These are phyloP conservation scores for Paspalum vaginatum DNA, from an alignment of 176 grass and related monocot genomes.

Conservation along the genomic window DNA sequence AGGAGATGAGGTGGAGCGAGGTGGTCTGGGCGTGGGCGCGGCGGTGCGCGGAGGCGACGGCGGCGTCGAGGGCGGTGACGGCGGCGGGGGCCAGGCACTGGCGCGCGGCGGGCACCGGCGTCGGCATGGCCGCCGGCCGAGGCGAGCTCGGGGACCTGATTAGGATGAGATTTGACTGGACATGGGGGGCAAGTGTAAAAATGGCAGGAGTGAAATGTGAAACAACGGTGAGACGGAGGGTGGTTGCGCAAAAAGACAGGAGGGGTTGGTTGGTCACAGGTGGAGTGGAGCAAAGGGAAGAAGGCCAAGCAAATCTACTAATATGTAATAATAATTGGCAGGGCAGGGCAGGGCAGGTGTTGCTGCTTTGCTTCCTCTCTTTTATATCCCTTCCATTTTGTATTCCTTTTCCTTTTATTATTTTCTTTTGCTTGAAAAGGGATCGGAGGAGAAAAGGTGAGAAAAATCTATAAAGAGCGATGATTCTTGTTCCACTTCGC, in stretches of 20 bases:
- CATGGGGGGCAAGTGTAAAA: constrained; percentile 60
- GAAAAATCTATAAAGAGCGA: not conserved
- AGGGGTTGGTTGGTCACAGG: not conserved
- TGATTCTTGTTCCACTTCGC: too few relatives aligned
- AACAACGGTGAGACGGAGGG: constrained; percentile 32
- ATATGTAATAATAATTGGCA: too few relatives aligned
- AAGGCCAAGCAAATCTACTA: too few relatives aligned
- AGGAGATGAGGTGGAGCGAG: constrained; percentile 79
- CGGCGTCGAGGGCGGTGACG: constrained; percentile 41
- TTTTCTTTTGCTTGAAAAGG: too few relatives aligned
- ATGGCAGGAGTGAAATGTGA: not conserved
- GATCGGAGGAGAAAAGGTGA: not conserved
- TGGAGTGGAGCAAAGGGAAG: too few relatives aligned
- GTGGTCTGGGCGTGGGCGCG: constrained; percentile 75
- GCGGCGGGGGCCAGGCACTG: constrained; percentile 51
- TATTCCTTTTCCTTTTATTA: not conserved
- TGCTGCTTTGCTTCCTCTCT: not conserved
- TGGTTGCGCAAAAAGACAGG: not conserved
- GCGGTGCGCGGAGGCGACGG: constrained; percentile 43
- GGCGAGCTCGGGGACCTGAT: not conserved
- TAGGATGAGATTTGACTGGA: constrained; percentile 13
- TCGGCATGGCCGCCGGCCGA: constrained; percentile 54
- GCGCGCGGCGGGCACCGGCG: constrained; percentile 60
- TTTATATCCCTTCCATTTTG: not conserved
- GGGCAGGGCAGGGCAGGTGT: not conserved